A percentile compares a stretch with the other conserved stretches of the same genome.
These are phyloP conservation scores for Lotus japonicus DNA, from an alignment of 306 rosid genomes.

Conservation along the genomic window DNA sequence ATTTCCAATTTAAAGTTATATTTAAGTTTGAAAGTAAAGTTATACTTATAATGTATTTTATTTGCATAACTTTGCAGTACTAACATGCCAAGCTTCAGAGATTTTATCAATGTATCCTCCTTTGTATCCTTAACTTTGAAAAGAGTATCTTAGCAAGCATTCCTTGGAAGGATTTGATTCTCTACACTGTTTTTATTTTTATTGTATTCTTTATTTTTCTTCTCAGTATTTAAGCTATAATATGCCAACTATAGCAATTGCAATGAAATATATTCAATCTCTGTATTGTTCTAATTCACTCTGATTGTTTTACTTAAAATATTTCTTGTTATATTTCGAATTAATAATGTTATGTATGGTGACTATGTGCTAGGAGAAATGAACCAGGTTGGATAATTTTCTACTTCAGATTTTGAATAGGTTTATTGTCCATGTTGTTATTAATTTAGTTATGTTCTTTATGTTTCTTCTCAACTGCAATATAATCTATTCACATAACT, in stretches of 20 bases:
- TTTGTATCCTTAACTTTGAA: slow-evolving; percentile 72
- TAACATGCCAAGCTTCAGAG: slow-evolving; percentile 54
- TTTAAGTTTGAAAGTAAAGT: slow-evolving; percentile 21
- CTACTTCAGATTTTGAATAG: no score
- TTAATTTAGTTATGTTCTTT: background rate
- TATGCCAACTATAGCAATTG: no score
- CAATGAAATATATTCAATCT: no score
- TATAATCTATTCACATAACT: background rate
- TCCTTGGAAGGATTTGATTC: background rate
- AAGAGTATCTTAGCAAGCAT: slow-evolving; percentile 3
- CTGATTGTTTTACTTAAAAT: no score
- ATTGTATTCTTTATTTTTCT: background rate
- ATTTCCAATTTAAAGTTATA: slow-evolving; percentile 21
- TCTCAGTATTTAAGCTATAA: background rate
- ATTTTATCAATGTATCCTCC: slow-evolving; percentile 76
- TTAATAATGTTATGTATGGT: no score
- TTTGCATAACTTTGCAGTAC: slow-evolving; percentile 64
- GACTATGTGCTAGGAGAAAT: no score
- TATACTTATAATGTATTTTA: slow-evolving; percentile 44
- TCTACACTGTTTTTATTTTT: background rate
- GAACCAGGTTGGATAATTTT: no score
- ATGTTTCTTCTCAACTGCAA: background rate
- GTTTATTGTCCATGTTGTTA: background rate
- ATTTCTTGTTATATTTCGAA: no score
- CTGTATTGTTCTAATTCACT: no score